phyloP scores from a whole-genome alignment of 305 asterid genomes.

The Fraxinus paxiana region DNA sequence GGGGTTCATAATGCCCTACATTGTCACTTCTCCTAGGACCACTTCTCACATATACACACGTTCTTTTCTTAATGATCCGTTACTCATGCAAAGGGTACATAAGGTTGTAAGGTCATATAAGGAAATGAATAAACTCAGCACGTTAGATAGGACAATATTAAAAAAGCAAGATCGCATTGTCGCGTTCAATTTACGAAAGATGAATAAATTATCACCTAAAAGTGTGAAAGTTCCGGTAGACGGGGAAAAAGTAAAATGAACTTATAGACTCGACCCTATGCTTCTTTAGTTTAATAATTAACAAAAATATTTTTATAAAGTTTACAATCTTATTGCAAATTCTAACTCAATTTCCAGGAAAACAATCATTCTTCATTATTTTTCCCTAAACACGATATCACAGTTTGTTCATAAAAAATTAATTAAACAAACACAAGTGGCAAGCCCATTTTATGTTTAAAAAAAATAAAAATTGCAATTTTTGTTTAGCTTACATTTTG shows the following conservation, averaged over 20 bases:
- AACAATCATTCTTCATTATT: background rate
- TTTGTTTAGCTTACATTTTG: background rate
- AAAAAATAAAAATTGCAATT: background rate
- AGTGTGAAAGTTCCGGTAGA: background rate
- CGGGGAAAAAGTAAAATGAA: background rate
- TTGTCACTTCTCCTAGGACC: constrained; percentile 44
- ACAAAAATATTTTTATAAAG: background rate
- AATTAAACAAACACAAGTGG: background rate
- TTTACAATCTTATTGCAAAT: background rate
- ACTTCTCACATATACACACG: background rate
- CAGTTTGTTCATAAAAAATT: background rate
- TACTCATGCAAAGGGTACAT: constrained; percentile 12
- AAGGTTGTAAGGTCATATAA: background rate
- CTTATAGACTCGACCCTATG: background rate
- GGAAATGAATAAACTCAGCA: background rate
- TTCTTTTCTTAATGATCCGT: background rate
- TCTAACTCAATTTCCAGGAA: background rate
- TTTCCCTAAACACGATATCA: background rate
- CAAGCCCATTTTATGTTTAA: background rate
- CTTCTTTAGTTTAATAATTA: background rate
- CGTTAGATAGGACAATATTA: background rate
- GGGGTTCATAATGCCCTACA: constrained; percentile 35
- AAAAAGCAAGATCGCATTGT: background rate
- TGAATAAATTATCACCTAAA: background rate
- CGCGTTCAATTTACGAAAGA: background rate